phyloP scores from a whole-genome alignment of 768 basidiomycete species.

The Hemileccinum rubropunctum region DNA sequence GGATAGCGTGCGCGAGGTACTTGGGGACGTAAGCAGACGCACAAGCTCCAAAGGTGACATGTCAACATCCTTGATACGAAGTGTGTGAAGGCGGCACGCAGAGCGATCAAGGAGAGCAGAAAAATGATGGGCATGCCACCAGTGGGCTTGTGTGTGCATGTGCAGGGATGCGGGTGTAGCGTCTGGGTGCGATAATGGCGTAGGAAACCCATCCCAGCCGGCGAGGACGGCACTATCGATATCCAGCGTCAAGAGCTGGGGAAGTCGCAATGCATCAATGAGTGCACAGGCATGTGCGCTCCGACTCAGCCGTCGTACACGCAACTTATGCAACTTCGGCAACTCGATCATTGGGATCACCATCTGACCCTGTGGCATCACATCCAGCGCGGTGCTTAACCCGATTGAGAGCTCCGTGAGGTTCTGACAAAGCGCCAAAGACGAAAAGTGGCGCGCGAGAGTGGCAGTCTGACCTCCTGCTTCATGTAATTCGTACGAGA shows the following conservation, averaged over 20 bases:
- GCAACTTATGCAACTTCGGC: constrained; percentile 20
- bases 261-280: constrained; percentile 20
- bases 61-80: constrained; percentile 21
- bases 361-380: constrained; percentile 2
- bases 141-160: background rate
- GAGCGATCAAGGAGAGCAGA: constrained; percentile 24
- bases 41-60: constrained; percentile 20
- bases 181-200: constrained; percentile 12
- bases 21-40: constrained; percentile 18
- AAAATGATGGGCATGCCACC: constrained; percentile 24
- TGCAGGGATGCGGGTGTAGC: background rate
- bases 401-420: constrained; percentile 25
- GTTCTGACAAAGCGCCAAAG: constrained; percentile 14
- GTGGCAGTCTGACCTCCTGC: constrained; percentile 23
- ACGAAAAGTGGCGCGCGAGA: constrained; percentile 19
- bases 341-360: constrained; percentile 11
- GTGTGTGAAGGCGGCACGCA: constrained; percentile 15
- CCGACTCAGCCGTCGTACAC: constrained; percentile 21
- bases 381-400: constrained; percentile 10
- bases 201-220: constrained; percentile 11
- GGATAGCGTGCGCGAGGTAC: constrained; percentile 14
- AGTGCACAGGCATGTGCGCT: constrained; percentile 16
- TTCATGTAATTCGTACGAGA: constrained; percentile 25
- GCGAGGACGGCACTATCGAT: constrained; percentile 22
- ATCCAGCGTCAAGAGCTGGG: constrained; percentile 18